Base-by-base conservation (phyloP, 2,329 filamentous ascomycete species). In the Xylaria sp. region DNA sequence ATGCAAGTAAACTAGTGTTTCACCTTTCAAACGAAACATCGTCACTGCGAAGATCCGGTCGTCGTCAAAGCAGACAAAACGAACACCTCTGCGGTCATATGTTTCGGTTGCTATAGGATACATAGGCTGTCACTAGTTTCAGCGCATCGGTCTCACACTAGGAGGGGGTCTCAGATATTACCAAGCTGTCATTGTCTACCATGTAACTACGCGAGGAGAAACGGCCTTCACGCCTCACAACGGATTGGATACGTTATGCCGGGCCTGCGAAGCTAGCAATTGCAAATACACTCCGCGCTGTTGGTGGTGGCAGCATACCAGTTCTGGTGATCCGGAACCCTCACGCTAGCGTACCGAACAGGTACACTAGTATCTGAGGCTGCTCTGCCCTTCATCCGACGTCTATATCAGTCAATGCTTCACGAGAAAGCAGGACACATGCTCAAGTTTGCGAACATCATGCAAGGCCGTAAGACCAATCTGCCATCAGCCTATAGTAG, bases 401-500 rank as follows among this genome's bases (percentile, higher is more conserved):
- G 43, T 57, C 15, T 20, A 36, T 7, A 23, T 51, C 31, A 15
- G 49, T 20, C 41, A 41, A 41, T 51, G 28, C n/a, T n/a, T 5
- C 31, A 36, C 61, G 9, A 51, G 18, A 31, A 36, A 43, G n/a
- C 28, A n/a, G 18, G 28, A 4, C n/a, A 55, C 13, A 25, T 28
- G 23, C 52, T n/a, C 15, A 15, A 2, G 7, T 46, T 18, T 20
- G 4, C 5, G 18, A 18, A 43, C 41, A 43, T 43, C 18, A 43
- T 43, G 18, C 10, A 8, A 25, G 51, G 39, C 23, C 28, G 39
- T 39, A 25, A 25, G 6, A 23, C 20, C 25, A 13, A 49, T 20
- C n/a, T 20, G 41, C 51, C 36, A 28, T 31, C 61, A 61, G 61
- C 39, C 18, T 49, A 20, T 8, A 36, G 61, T 36, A 46, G 48